phyloP scores from a whole-genome alignment of 495 filamentous ascomycete species.

The Penicillium parvum region DNA sequence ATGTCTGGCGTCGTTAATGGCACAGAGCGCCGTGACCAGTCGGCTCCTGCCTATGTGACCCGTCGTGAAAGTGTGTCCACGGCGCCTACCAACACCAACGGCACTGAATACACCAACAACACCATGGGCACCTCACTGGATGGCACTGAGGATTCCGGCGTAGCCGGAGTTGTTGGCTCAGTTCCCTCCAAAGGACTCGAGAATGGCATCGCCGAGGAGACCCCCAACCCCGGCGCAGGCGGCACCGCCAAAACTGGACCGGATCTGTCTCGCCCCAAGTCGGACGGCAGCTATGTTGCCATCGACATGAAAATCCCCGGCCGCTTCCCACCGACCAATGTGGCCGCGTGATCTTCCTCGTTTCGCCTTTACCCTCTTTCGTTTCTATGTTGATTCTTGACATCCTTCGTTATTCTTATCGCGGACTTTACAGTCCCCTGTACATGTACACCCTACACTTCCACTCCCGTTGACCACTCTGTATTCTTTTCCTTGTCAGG shows the following conservation, averaged over 20 bases:
- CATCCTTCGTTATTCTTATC: slow-evolving; percentile 7
- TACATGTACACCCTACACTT: slow-evolving; percentile 1
- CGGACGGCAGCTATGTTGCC: slow-evolving; percentile 29
- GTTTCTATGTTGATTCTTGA: neutral
- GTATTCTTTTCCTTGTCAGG: slow-evolving; percentile 14
- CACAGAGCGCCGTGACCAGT: slow-evolving; percentile 25
- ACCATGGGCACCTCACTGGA: slow-evolving; percentile 37
- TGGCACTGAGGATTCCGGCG: slow-evolving; percentile 15
- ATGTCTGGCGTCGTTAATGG: slow-evolving; percentile 21
- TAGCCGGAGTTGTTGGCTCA: neutral
- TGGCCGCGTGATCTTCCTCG: slow-evolving; percentile 24
- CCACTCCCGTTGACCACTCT: neutral
- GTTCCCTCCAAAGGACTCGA: neutral
- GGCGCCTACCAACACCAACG: slow-evolving; percentile 34
- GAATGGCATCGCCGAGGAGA: slow-evolving; percentile 4
- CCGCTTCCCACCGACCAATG: slow-evolving; percentile 32
- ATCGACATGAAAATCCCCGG: slow-evolving; percentile 40
- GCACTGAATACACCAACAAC: slow-evolving; percentile 34
- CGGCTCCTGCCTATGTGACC: slow-evolving; percentile 22
- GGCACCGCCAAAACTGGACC: slow-evolving; percentile 1
- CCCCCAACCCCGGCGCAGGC: neutral
- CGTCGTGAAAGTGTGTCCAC: slow-evolving; percentile 39
- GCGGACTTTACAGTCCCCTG: neutral
- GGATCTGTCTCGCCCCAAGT: slow-evolving; percentile 17
- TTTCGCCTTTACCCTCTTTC: slow-evolving; percentile 1